A percentile compares a stretch with the other conserved stretches of the same genome.
Evolutionary conservation across 2,329 filamentous ascomycete genomes (phyloP).

Genomic region (Talaromyces piceae): DNA sequence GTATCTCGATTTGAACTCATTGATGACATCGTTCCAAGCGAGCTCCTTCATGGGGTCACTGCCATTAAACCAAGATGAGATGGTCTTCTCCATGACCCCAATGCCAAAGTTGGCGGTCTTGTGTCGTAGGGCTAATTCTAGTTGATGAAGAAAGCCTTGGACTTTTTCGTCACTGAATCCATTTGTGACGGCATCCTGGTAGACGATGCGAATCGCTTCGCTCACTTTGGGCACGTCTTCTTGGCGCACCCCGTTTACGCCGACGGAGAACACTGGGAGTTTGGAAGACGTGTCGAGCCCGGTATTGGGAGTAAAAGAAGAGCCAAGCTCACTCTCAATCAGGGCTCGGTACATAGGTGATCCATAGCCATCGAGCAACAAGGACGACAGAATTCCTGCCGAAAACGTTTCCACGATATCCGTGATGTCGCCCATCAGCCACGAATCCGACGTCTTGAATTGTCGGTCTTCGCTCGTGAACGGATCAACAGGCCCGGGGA

Average conservation of each 20-base stretch:
- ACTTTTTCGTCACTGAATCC: slow-evolving; percentile 89
- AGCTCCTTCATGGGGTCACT: slow-evolving; percentile 85
- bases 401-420: slow-evolving; percentile 86
- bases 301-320: slow-evolving; percentile 90
- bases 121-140: slow-evolving; percentile 89
- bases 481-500: slow-evolving; percentile 78
- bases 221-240: slow-evolving; percentile 71
- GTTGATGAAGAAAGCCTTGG: slow-evolving; percentile 84
- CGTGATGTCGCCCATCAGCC: slow-evolving; percentile 76
- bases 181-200: slow-evolving; percentile 60
- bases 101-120: slow-evolving; percentile 96
- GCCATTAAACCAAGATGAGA: slow-evolving; percentile 92
- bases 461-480: slow-evolving; percentile 80
- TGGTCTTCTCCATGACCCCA: slow-evolving; percentile 77
- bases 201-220: slow-evolving; percentile 62
- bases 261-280: slow-evolving; percentile 78
- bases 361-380: slow-evolving; percentile 90
- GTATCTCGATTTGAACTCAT: slow-evolving; percentile 71
- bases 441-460: slow-evolving; percentile 88
- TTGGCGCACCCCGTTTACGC: slow-evolving; percentile 80
- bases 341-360: slow-evolving; percentile 85
- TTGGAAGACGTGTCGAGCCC: slow-evolving; percentile 77
- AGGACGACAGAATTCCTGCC: slow-evolving; percentile 68
- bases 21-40: slow-evolving; percentile 83
- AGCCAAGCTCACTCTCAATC: slow-evolving; percentile 82